Conservation (phyloP, 2,329 filamentous ascomycete genomes). For the Cercospora sp. region DNA sequence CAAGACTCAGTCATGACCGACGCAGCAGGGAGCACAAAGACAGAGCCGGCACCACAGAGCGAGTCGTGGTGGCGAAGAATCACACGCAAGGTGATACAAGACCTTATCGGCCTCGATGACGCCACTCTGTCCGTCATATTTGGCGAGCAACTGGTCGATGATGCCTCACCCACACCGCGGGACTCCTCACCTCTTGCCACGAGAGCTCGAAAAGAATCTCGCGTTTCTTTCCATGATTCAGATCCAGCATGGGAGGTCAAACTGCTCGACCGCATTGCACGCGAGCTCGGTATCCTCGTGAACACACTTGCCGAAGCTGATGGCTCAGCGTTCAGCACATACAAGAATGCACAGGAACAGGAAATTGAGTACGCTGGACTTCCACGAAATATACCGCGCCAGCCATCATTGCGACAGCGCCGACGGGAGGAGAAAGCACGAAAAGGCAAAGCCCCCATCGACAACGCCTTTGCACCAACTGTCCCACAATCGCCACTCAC, state of each 20-base stretch:
- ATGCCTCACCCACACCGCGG: conserved; percentile 37
- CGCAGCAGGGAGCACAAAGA: conserved; percentile 24
- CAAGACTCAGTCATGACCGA: conserved; percentile 33
- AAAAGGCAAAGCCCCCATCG: conserved; percentile 21
- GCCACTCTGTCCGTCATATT: conserved; percentile 80
- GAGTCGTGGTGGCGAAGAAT: conserved; percentile 78
- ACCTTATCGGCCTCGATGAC: conserved; percentile 90
- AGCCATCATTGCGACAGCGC: conserved; percentile 31
- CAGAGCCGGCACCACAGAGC: conserved; percentile 41
- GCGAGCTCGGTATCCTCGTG: conserved; percentile 81
- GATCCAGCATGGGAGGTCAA: conserved; percentile 68
- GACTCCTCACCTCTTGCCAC: conserved; percentile 38
- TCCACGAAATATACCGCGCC: conserved; percentile 43
- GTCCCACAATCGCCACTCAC: conserved; percentile 35
- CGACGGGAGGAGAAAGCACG: conserved; percentile 28
- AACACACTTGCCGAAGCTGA: conserved; percentile 83
- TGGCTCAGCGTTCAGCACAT: conserved; percentile 78
- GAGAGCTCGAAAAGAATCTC: conserved; percentile 35
- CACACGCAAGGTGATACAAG: conserved; percentile 81
- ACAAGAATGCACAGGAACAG: conserved; percentile 57
- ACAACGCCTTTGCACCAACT: conserved; percentile 37
- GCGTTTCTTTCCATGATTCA: conserved; percentile 40
- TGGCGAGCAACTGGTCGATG: conserved; percentile 69
- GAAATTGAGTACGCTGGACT: conserved; percentile 77
- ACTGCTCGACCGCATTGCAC: conserved; percentile 79